A percentile compares a stretch with the other conserved stretches of the same genome.
Conservation (phyloP, 2,329 filamentous ascomycete genomes). For the Aotearoamyces nothofagi region DNA sequence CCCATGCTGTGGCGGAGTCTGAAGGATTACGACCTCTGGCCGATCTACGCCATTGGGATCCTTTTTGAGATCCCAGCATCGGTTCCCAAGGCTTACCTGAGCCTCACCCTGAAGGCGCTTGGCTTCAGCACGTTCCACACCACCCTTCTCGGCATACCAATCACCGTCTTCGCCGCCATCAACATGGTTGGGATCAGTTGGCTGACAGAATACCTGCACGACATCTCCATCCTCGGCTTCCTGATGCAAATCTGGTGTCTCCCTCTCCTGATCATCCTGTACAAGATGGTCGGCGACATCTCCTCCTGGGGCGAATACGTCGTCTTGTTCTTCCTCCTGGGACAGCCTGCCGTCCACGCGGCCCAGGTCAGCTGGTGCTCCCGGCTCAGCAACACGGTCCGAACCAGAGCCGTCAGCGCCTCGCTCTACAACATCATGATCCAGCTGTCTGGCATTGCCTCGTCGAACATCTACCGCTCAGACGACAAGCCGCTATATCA, state of each 20-base stretch:
- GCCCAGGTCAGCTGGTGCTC: slow-evolving; percentile 24
- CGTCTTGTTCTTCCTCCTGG: neutral
- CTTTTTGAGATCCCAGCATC: slow-evolving; percentile 32
- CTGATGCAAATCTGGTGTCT: slow-evolving; percentile 16
- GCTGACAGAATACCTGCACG: slow-evolving; percentile 25
- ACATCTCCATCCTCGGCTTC: slow-evolving; percentile 22
- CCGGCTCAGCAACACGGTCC: slow-evolving; percentile 41
- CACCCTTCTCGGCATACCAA: slow-evolving; percentile 30
- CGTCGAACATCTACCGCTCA: slow-evolving; percentile 26
- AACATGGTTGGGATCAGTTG: slow-evolving; percentile 28
- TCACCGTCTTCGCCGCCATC: slow-evolving; percentile 28
- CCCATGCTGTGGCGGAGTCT: slow-evolving; percentile 33
- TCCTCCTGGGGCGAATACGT: neutral
- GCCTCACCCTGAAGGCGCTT: slow-evolving; percentile 28
- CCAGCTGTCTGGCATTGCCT: too few species aligned
- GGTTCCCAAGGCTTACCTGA: slow-evolving; percentile 33
- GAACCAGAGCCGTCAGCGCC: slow-evolving; percentile 41
- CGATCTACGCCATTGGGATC: slow-evolving; percentile 30
- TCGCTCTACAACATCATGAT: slow-evolving; percentile 43
- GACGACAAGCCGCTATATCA: slow-evolving; percentile 34
- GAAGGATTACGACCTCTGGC: slow-evolving; percentile 46
- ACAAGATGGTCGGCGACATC: neutral
- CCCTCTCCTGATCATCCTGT: slow-evolving; percentile 5
- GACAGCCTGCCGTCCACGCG: neutral
- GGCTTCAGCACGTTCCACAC: slow-evolving; percentile 26